Base-by-base conservation (phyloP, 2,329 filamentous ascomycete genomes). In the Dothideomycetes sp. region DNA sequence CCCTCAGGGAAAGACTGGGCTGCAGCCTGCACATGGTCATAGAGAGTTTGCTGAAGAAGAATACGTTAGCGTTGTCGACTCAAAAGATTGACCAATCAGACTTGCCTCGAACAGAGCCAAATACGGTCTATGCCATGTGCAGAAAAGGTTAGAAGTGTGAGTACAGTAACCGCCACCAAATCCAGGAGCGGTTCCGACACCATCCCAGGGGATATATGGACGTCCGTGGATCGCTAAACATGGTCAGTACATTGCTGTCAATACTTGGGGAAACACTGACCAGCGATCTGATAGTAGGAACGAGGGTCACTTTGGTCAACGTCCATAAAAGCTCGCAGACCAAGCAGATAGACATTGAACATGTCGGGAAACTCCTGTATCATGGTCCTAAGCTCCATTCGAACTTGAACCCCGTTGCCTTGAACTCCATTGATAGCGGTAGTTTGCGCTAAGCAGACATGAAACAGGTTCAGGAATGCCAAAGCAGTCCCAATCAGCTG, bases 81-180 rank as follows among this genome's bases (percentile, higher is more conserved):
- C 7, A 15, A 16, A 12, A 18, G 5, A 8, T n/a, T 34, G 32
- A 34, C 14, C n/a, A 14, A 8, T 19, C 4, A 5, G 8, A 15
- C 53, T 36, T 49, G 73, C 72, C 61, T 81, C 69, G 46, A 64
- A 77, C 8, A 81, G 60, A 8, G 73, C 66, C 40, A 91, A 65
- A 58, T 89, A 93, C 1, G 84, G 82, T 36, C 86, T 75, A 66
- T 94, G 86, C 86, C 86, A 93, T 30, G 79, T 72, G 30, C 81
- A 75, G 55, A 94, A 91, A 12, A 91, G 64, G 31, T 80, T 75
- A 2, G 81, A 83, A 17, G 70, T 73, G 59, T 94, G 86, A 11
- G 75, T 75, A 57, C 86, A 93, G 57, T 87, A 93, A 36, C 84
- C 85, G 12, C 71, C 66, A 30, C 67, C 62, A 41, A 69, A 64